Evolutionary conservation across 305 asterid species (phyloP).

Genomic region (Fraxinus platypoda): DNA sequence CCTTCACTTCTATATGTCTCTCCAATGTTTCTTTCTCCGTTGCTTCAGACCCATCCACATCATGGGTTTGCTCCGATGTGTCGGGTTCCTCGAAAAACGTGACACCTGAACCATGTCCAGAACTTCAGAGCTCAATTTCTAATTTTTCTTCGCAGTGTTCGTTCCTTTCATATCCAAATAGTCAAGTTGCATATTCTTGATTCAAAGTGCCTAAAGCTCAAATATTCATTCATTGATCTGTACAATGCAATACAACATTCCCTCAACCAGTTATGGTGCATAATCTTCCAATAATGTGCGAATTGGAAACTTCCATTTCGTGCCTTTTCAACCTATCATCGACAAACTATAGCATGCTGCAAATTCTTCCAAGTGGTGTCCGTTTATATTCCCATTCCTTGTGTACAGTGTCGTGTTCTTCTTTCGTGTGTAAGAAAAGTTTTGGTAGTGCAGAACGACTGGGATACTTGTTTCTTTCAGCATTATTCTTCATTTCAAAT

Average conservation of each 20-base stretch:
- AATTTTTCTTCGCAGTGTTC: slow-evolving; percentile 34
- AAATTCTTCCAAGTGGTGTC: slow-evolving; percentile 32
- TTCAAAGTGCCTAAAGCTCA: slow-evolving; percentile 11
- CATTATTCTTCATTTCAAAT: slow-evolving; percentile 27
- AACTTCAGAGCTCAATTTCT: slow-evolving; percentile 44
- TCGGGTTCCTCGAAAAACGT: slow-evolving; percentile 61
- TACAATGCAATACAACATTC: slow-evolving; percentile 24
- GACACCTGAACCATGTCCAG: slow-evolving; percentile 67
- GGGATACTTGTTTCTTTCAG: slow-evolving; percentile 39
- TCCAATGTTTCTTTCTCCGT: slow-evolving; percentile 57
- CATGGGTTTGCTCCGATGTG: slow-evolving; percentile 62
- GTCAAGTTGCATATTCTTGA: slow-evolving; percentile 43
- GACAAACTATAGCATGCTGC: slow-evolving; percentile 23
- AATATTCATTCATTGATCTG: slow-evolving; percentile 46
- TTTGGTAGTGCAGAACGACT: slow-evolving; percentile 74
- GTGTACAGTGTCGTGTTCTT: slow-evolving; percentile 75
- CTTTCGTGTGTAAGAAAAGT: slow-evolving; percentile 85
- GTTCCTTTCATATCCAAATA: slow-evolving; percentile 25
- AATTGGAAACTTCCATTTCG: slow-evolving; percentile 18
- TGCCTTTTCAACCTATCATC: slow-evolving; percentile 27
- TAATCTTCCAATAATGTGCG: slow-evolving; percentile 37
- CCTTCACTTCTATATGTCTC: slow-evolving; percentile 72
- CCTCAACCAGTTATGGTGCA: slow-evolving; percentile 33
- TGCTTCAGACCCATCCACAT: slow-evolving; percentile 31
- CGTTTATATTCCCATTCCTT: slow-evolving; percentile 31